Percentiles rank a stretch among this genome's conserved stretches.
phyloP scores from a whole-genome alignment of 148 eudicot species.

The Fagopyrum homotropicum region DNA sequence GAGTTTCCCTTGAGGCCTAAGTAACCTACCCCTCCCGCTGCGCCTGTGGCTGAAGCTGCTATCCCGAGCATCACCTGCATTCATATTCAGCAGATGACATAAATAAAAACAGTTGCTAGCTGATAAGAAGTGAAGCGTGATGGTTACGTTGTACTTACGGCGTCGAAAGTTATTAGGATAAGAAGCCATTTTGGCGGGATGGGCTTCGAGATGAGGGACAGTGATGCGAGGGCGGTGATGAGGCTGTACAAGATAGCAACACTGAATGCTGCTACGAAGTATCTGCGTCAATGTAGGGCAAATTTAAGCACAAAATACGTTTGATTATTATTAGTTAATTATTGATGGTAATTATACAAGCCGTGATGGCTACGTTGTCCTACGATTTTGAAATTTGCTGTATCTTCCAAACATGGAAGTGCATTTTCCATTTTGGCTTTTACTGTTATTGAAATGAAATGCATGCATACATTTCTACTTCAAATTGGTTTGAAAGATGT shows the following conservation, averaged over 20 bases:
- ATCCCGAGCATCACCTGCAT: slow-evolving; percentile 64
- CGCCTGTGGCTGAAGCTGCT: slow-evolving; percentile 57
- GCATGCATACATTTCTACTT: too few relatives aligned
- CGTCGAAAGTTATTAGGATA: slow-evolving; percentile 37
- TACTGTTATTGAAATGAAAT: not conserved
- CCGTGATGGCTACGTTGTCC: not conserved
- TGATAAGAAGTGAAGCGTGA: not conserved
- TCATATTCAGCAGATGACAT: not conserved
- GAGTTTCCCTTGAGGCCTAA: slow-evolving; percentile 50
- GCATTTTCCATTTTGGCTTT: not conserved
- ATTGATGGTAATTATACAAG: not conserved
- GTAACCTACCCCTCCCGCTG: slow-evolving; percentile 55
- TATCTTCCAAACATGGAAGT: not conserved
- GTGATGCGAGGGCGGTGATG: slow-evolving; percentile 32
- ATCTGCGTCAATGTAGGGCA: slow-evolving; percentile 31
- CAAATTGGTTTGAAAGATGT: too few relatives aligned
- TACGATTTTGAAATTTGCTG: not conserved
- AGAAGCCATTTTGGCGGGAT: slow-evolving; percentile 26
- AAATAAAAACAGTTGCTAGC: not conserved
- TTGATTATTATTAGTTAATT: not conserved
- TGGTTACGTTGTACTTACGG: slow-evolving; percentile 18
- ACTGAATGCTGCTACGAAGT: slow-evolving; percentile 54
- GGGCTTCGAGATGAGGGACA: slow-evolving; percentile 33
- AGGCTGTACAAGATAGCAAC: slow-evolving; percentile 49
- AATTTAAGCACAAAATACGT: not conserved